Percentiles rank a stretch among this genome's conserved stretches.
Conservation (phyloP, 2,329 filamentous ascomycete genomes). For the Diaporthe vaccinii region DNA sequence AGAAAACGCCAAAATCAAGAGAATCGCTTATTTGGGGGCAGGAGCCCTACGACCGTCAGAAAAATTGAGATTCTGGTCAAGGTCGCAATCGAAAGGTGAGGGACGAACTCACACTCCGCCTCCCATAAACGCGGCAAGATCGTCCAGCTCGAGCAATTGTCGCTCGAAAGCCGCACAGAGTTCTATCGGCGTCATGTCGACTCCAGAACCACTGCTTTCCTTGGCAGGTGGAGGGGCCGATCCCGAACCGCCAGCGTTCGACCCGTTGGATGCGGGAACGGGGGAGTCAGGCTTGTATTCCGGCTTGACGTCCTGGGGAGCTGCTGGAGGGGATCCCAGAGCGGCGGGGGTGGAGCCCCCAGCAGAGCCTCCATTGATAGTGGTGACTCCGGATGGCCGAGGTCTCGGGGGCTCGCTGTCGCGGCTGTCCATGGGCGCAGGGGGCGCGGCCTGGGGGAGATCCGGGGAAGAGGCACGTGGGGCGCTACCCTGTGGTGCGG, state of each 20-base stretch:
- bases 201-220: slow-evolving; percentile 44
- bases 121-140: slow-evolving; percentile 74
- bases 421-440: slow-evolving; percentile 53
- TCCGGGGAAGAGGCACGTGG: slow-evolving; percentile 47
- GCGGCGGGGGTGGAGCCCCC: slow-evolving; percentile 62
- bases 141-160: slow-evolving; percentile 71
- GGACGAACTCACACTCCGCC: slow-evolving; percentile 64
- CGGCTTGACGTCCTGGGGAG: slow-evolving; percentile 39
- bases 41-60: slow-evolving; percentile 40
- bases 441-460: slow-evolving; percentile 31
- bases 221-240: slow-evolving; percentile 38
- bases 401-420: slow-evolving; percentile 67
- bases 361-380: slow-evolving; percentile 70
- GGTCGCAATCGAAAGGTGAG: slow-evolving; percentile 31
- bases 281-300: slow-evolving; percentile 52
- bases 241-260: slow-evolving; percentile 43
- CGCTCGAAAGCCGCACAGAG: slow-evolving; percentile 71
- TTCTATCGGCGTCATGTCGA: slow-evolving; percentile 71
- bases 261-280: slow-evolving; percentile 46
- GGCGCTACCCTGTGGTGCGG: slow-evolving; percentile 25
- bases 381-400: slow-evolving; percentile 68
- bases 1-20: slow-evolving; percentile 27
- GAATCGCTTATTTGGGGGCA: slow-evolving; percentile 36
- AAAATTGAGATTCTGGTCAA: slow-evolving; percentile 31
- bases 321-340: slow-evolving; percentile 54